Conservation (phyloP, 345 rosid species). For the Eucalyptus sp. region DNA sequence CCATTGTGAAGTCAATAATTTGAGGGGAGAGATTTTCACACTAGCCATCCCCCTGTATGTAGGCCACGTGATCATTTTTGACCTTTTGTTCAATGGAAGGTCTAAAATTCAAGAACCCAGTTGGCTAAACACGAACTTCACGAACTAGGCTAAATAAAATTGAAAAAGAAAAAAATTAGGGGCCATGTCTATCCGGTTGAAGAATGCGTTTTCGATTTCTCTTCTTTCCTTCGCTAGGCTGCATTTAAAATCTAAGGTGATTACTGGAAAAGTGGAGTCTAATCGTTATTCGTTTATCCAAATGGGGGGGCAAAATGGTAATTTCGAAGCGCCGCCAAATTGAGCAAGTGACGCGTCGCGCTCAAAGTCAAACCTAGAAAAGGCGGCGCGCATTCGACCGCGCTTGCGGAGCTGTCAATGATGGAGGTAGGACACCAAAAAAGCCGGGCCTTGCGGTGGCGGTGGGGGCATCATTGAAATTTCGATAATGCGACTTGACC, state of each 20-base stretch:
- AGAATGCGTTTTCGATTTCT: background rate
- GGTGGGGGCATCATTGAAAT: background rate
- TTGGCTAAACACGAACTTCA: background rate
- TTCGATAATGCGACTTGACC: background rate
- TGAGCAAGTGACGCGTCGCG: background rate
- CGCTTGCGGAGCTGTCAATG: background rate
- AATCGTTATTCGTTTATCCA: background rate
- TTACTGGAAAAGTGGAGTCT: background rate
- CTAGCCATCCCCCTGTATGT: background rate
- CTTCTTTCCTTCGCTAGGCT: background rate
- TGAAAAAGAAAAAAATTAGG: background rate
- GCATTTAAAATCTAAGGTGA: fast-evolving
- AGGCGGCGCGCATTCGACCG: background rate
- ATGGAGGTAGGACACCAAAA: background rate
- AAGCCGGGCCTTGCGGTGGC: background rate
- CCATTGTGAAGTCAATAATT: background rate
- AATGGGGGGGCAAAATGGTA: background rate
- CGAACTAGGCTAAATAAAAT: background rate
- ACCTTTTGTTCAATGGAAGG: background rate
- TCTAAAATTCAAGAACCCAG: background rate
- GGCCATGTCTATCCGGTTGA: background rate
- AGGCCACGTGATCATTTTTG: background rate
- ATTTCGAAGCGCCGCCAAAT: background rate
- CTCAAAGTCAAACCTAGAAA: background rate
- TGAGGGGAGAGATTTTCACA: background rate